phyloP scores from a whole-genome alignment of 306 rosid species.

The Cucumis cinereus region DNA sequence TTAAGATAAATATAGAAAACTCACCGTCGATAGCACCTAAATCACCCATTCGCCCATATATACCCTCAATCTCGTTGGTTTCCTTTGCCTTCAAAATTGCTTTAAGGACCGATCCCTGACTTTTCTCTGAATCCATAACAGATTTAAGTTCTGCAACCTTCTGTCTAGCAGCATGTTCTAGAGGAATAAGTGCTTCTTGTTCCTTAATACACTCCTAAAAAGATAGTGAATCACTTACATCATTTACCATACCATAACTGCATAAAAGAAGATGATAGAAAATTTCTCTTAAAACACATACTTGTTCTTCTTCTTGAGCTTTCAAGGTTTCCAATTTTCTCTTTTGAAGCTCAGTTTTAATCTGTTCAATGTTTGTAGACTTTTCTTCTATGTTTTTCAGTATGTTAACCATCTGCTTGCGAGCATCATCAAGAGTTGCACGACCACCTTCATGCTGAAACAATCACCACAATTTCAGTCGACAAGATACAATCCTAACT shows the following conservation, averaged over 20 bases:
- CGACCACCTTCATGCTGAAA: conserved; percentile 74
- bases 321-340: conserved; percentile 48
- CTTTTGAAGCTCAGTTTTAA: conserved; percentile 45
- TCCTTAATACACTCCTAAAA: conserved; percentile 55
- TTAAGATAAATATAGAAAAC: conserved; percentile 15
- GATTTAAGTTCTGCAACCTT: conserved; percentile 92
- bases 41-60: conserved; percentile 97
- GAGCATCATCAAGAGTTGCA: conserved; percentile 63
- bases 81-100: conserved; percentile 78
- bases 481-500: neutral
- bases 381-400: conserved; percentile 38
- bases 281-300: conserved; percentile 20
- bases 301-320: conserved; percentile 67
- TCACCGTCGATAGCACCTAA: conserved; percentile 92
- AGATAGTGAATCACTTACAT: conserved; percentile 12
- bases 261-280: neutral
- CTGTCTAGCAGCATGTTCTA: conserved; percentile 92
- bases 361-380: conserved; percentile 35
- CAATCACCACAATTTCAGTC: neutral
- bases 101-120: conserved; percentile 78
- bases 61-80: conserved; percentile 61
- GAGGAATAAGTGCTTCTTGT: conserved; percentile 70
- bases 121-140: conserved; percentile 74
- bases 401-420: conserved; percentile 49
- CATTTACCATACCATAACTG: neutral